Evolutionary conservation across 257 asterid genomes (phyloP), one percentile per base, ranked within the genome.

Genomic region (Fraxinus pennsylvanica): DNA sequence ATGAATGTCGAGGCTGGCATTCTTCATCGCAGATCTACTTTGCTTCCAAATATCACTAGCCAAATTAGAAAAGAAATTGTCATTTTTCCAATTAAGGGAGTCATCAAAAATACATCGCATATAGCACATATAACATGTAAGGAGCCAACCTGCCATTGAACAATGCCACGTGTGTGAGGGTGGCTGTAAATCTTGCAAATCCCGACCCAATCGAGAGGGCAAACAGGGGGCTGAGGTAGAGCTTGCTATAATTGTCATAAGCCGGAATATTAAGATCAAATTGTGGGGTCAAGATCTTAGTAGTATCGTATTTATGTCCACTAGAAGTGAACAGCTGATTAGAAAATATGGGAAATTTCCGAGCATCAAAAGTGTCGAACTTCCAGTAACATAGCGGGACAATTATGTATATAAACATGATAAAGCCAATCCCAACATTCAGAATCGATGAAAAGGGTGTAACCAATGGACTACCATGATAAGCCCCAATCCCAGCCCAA

Each of bases 401-500:
- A 7, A 96, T 91, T 68, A 96, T 90, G 88, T 96, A 96, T 70
- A 96, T 86, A 72, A 96, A 96, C 95, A 96, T 92, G 84, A 96
- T 71, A 76, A 96, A 96, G 35, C 99, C 99, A 59, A 88, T 14
- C 84, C 82, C 91, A 85, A 96, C 91, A 67, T 96, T 96, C 9
- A 96, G 88, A 75, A 96, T 91, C 1, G 98, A 89, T 50, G 88
- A 82, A 82, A 95, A 96, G 0, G 99, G 99, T 68, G 99, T 50
- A 63, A 96, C 99, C 54, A 96, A 81, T 0, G 99, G 99, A 86
- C 99, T 96, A 74, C 99, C 99, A 45, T 96, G 99, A 70, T 96
- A 96, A 43, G 99, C 99, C 0, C 97, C 89, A 78, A 96, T 96
- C 13, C 99, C 99, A 0, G 99, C 99, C 99, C 99, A 96, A 78